A percentile compares a stretch with the other conserved stretches of the same genome.
Conservation (phyloP, 495 filamentous ascomycete species). For the Daldinia concentrica region DNA sequence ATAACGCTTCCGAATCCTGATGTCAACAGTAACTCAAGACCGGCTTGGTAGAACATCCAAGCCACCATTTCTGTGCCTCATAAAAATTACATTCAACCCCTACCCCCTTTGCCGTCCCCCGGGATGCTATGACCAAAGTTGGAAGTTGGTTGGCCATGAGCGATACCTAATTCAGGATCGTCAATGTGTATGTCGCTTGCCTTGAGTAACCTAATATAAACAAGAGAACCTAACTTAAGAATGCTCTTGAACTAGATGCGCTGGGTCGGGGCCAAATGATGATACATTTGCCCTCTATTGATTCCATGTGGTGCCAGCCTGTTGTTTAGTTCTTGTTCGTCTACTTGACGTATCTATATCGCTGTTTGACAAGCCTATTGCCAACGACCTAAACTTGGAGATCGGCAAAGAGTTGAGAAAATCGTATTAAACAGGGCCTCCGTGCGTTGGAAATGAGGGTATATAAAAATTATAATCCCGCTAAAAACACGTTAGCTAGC, state of each 20-base stretch:
- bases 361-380: background rate
- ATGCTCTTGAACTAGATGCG: background rate
- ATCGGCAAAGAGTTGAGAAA: background rate
- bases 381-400: background rate
- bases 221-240: background rate
- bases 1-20: constrained; percentile 1
- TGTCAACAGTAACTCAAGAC: background rate
- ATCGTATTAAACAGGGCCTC: background rate
- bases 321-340: background rate
- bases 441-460: background rate
- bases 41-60: constrained; percentile 1
- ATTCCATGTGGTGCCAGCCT: background rate
- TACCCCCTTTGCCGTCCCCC: background rate
- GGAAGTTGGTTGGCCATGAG: background rate
- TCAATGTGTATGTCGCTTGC: background rate
- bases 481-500: background rate
- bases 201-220: background rate
- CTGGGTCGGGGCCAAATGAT: background rate
- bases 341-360: background rate
- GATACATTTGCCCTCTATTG: background rate
- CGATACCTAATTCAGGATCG: background rate
- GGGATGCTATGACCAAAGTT: background rate
- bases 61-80: no score
- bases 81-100: background rate
- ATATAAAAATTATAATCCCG: background rate